Conservation (phyloP, 179 eudicot genomes). For the Beta corolliflora region DNA sequence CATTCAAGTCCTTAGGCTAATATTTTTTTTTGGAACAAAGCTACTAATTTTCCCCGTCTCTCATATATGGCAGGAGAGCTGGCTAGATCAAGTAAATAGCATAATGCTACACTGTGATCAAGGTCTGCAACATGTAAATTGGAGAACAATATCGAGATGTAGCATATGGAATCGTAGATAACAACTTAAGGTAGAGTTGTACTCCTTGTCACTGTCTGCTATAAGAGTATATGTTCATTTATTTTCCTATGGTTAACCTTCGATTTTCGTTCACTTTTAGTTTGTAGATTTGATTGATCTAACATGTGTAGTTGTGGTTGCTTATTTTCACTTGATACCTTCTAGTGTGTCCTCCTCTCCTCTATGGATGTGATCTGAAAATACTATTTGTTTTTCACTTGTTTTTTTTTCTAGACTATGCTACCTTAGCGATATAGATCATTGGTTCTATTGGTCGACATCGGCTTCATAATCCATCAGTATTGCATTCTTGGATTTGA, state of each 20-base stretch:
- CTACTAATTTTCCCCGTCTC: conserved; percentile 3
- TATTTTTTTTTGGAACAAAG: background rate
- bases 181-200: conserved; percentile 47
- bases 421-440: background rate
- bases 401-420: background rate
- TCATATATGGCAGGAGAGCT: conserved; percentile 55
- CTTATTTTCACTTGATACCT: background rate
- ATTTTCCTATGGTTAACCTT: background rate
- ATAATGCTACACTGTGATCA: conserved; percentile 47
- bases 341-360: background rate
- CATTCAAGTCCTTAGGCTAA: background rate
- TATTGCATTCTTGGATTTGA: background rate
- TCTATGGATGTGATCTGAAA: background rate
- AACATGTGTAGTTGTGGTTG: background rate
- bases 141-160: no score
- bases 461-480: background rate
- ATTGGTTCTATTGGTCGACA: background rate
- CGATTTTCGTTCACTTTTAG: background rate
- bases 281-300: background rate
- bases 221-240: background rate
- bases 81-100: conserved; percentile 68
- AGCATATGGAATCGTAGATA: no score
- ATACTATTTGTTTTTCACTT: background rate
- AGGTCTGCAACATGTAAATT: no score
- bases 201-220: background rate